Percentiles rank a stretch among this genome's conserved stretches.
phyloP scores from a whole-genome alignment of 1,284 basidiomycete genomes.

The Xerocomus cyaneibrunnescens region DNA sequence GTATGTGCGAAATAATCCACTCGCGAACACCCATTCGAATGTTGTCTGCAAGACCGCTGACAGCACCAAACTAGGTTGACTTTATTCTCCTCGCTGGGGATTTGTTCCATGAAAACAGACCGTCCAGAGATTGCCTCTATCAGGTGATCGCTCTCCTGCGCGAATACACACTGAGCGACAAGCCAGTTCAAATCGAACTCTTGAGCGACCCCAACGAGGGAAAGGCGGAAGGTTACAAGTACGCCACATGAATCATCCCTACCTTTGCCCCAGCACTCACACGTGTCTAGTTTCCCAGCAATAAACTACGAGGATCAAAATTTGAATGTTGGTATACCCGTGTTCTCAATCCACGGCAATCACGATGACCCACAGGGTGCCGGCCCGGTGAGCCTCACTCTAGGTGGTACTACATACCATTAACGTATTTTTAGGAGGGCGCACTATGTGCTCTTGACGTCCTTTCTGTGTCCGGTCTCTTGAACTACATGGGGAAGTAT shows the following conservation, averaged over 20 bases:
- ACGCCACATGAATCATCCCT: constrained; percentile 36
- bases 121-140: constrained; percentile 87
- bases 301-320: constrained; percentile 98
- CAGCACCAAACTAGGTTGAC: constrained; percentile 64
- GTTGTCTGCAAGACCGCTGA: constrained; percentile 6
- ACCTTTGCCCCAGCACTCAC: neutral
- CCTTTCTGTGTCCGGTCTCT: constrained; percentile 88
- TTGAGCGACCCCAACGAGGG: constrained; percentile 92
- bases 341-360: constrained; percentile 99
- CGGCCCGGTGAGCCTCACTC: constrained; percentile 63
- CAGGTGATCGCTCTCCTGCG: constrained; percentile 87
- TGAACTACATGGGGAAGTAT: constrained; percentile 98
- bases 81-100: constrained; percentile 95
- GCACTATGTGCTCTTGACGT: constrained; percentile 95
- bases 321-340: constrained; percentile 91
- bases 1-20: neutral
- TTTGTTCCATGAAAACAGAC: constrained; percentile 97
- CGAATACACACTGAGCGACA: constrained; percentile 88
- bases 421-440: constrained; percentile 65
- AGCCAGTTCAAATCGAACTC: constrained; percentile 86
- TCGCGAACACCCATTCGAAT: neutral
- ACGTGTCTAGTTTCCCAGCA: constrained; percentile 80
- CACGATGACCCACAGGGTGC: constrained; percentile 99
- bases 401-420: neutral
- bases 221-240: constrained; percentile 82